Conservation (phyloP, 1,284 basidiomycete species). For the Cryptococcus floricola region DNA sequence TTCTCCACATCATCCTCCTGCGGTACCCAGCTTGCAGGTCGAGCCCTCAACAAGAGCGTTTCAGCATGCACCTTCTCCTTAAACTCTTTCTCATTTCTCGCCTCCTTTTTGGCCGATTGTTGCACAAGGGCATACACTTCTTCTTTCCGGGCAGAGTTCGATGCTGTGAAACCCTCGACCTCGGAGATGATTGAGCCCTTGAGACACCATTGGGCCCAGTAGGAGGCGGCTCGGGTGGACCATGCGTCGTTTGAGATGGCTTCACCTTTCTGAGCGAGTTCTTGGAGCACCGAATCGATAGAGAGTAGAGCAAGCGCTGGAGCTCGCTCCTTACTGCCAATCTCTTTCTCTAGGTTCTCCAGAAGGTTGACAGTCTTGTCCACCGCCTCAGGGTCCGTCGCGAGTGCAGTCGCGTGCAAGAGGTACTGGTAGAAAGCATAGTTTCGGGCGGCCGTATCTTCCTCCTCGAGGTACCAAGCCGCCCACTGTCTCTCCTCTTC, state of each 20-base stretch:
- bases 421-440: conserved; percentile 40
- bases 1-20: conserved; percentile 10
- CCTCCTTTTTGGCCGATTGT: conserved; percentile 2
- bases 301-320: conserved; percentile 32
- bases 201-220: conserved; percentile 35
- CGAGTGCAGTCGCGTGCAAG: conserved; percentile 4
- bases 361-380: conserved; percentile 11
- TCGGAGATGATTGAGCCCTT: conserved; percentile 34
- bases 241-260: conserved; percentile 15
- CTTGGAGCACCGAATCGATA: conserved; percentile 11
- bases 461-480: conserved; percentile 9
- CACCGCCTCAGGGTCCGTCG: not conserved
- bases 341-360: conserved; percentile 13
- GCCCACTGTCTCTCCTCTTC: conserved; percentile 28
- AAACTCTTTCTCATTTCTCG: conserved; percentile 17
- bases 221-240: conserved; percentile 20
- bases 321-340: conserved; percentile 32
- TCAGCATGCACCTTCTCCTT: conserved; percentile 23
- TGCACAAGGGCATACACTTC: not conserved
- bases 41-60: conserved; percentile 18
- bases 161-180: conserved; percentile 19
- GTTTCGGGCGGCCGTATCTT: conserved; percentile 33
- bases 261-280: not conserved
- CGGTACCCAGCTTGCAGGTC: conserved; percentile 8
- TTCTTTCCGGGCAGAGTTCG: too few relatives aligned